A percentile compares a stretch with the other conserved stretches of the same genome.
Evolutionary conservation across 2,329 filamentous ascomycete species (phyloP).

Genomic region (Ascocoryne sarcoides): DNA sequence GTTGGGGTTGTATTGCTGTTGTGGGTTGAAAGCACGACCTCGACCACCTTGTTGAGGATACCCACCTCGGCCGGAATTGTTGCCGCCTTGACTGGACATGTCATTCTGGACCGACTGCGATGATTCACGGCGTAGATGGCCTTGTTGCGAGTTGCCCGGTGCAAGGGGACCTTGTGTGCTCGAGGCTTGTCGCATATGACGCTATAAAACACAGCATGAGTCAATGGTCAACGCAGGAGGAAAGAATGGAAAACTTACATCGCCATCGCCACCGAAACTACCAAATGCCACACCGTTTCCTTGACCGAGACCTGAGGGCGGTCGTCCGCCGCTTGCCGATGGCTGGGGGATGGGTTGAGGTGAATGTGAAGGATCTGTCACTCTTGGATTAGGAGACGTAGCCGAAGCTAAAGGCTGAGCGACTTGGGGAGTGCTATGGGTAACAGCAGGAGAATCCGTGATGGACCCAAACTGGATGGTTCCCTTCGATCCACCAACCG

Average conservation of each 20-base stretch:
- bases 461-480: conserved; percentile 76
- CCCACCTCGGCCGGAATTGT: conserved; percentile 38
- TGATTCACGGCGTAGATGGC: conserved; percentile 78
- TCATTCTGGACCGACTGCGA: conserved; percentile 75
- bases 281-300: conserved; percentile 68
- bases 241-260: conserved; percentile 48
- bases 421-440: conserved; percentile 58
- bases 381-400: conserved; percentile 62
- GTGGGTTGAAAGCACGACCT: conserved; percentile 47
- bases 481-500: conserved; percentile 49
- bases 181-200: conserved; percentile 60
- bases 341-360: conserved; percentile 78
- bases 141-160: conserved; percentile 51
- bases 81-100: conserved; percentile 49
- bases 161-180: conserved; percentile 52
- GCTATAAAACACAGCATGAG: conserved; percentile 35
- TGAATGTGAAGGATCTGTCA: conserved; percentile 77
- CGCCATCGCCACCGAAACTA: conserved; percentile 70
- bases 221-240: conserved; percentile 13
- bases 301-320: conserved; percentile 65
- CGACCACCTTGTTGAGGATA: conserved; percentile 44
- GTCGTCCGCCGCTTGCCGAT: conserved; percentile 69
- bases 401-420: conserved; percentile 36
- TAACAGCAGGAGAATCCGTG: conserved; percentile 56
- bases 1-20: conserved; percentile 41